Conservation (phyloP, 2,329 filamentous ascomycete genomes). For the Gnomoniopsis sp. region DNA sequence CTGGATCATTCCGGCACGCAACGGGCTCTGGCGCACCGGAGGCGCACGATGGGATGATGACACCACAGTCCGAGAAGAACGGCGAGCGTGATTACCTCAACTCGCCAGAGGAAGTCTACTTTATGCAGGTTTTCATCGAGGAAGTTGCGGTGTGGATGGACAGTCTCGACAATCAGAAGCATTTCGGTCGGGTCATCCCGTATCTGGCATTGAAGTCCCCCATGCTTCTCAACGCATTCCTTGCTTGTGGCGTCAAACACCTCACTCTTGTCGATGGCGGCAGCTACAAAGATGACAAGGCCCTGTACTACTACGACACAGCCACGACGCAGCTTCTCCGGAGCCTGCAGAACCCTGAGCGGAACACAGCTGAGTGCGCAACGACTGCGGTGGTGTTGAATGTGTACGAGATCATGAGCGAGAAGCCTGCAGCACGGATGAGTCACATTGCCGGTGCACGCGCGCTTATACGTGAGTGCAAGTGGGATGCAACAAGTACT, state of each 20-base stretch:
- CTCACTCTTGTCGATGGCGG: conserved; percentile 67
- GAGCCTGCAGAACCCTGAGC: conserved; percentile 77
- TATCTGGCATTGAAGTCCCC: conserved; percentile 78
- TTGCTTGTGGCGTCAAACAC: conserved; percentile 85
- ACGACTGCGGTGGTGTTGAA: conserved; percentile 85
- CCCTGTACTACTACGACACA: conserved; percentile 78
- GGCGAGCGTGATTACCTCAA: conserved; percentile 61
- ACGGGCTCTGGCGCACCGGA: conserved; percentile 32
- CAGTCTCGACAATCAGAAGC: conserved; percentile 77
- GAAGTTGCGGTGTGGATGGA: conserved; percentile 95
- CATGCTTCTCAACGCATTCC: conserved; percentile 83
- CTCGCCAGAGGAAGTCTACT: conserved; percentile 74
- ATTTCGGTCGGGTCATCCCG: conserved; percentile 82
- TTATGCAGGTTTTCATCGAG: conserved; percentile 89
- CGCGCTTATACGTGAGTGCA: conserved; percentile 83
- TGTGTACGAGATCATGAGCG: conserved; percentile 90
- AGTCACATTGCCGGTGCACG: conserved; percentile 84
- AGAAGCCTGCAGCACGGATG: conserved; percentile 75
- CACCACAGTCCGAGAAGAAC: conserved; percentile 38
- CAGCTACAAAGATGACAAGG: conserved; percentile 69
- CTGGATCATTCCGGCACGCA: conserved; percentile 19
- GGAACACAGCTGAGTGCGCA: conserved; percentile 80
- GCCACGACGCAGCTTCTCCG: conserved; percentile 76
- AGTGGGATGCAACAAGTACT: conserved; percentile 75
- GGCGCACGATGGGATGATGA: conserved; percentile 32